Conservation (phyloP, 2,329 filamentous ascomycete species). For the Juglanconis sp. region DNA sequence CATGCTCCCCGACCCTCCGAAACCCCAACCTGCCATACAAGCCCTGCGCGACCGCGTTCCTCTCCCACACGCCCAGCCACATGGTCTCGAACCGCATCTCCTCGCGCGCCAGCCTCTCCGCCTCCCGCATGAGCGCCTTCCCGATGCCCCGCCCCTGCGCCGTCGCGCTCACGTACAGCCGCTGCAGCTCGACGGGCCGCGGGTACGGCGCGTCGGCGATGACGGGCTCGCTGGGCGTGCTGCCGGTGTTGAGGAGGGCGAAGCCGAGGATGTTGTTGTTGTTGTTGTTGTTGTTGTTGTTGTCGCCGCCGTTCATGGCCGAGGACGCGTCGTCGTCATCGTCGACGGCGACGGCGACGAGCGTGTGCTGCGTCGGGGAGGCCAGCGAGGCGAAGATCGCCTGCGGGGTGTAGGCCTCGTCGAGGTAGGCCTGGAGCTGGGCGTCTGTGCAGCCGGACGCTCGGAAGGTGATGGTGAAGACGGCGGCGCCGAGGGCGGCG, state of each 20-base stretch:
- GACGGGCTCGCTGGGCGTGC: conserved; percentile 30
- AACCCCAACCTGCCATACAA: conserved; percentile 42
- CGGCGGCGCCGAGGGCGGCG: conserved; percentile 30
- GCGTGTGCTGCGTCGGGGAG: conserved; percentile 23
- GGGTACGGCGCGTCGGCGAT: conserved; percentile 28
- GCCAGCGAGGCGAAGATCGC: conserved; percentile 25
- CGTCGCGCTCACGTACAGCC: conserved; percentile 37
- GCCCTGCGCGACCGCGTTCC: conserved; percentile 36
- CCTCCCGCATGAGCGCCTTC: conserved; percentile 26
- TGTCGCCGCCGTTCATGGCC: too few species aligned
- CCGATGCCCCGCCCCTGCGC: conserved; percentile 38
- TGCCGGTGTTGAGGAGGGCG: conserved; percentile 34
- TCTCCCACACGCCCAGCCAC: conserved; percentile 48
- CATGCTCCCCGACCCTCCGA: conserved; percentile 35
- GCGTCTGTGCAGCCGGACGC: conserved; percentile 37
- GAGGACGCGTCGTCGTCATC: conserved; percentile 3
- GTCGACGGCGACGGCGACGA: conserved; percentile 28
- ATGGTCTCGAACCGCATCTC: conserved; percentile 34
- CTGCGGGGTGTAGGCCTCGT: conserved; percentile 31
- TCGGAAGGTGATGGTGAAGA: conserved; percentile 37
- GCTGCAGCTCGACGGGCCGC: conserved; percentile 37
- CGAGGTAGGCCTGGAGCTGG: conserved; percentile 36
- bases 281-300: conserved; percentile 5
- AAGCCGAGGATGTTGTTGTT: conserved; percentile 35
- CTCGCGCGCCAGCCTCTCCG: conserved; percentile 32